phyloP scores from a whole-genome alignment of 2,329 filamentous ascomycete genomes.

The Neoascochyta sp. region DNA sequence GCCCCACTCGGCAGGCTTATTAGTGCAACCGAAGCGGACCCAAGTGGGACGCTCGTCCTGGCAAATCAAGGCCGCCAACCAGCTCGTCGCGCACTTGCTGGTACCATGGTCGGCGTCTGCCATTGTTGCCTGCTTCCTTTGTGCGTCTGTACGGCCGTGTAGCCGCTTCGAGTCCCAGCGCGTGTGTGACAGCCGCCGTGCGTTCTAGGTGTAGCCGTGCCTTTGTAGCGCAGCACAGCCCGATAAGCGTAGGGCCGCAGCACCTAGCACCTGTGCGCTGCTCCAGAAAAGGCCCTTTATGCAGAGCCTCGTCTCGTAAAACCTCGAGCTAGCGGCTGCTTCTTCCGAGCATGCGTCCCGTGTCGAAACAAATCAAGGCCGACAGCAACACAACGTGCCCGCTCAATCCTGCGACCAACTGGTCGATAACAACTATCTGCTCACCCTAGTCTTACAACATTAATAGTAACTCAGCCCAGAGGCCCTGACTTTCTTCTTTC shows the following conservation, averaged over 20 bases:
- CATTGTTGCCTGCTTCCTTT: not conserved
- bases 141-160: constrained; percentile 5
- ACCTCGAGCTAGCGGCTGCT: too few relatives aligned
- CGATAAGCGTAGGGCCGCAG: too few relatives aligned
- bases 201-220: constrained; percentile 5
- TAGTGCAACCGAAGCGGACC: not conserved
- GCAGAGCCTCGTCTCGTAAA: too few relatives aligned
- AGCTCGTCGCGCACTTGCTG: not conserved
- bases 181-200: constrained; percentile 11
- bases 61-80: not conserved
- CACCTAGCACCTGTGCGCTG: too few relatives aligned
- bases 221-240: constrained; percentile 2
- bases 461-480: constrained; percentile 31
- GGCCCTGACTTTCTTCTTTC: constrained; percentile 22
- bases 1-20: not conserved
- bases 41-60: too few relatives aligned
- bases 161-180: constrained; percentile 7
- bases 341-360: too few relatives aligned
- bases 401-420: not conserved
- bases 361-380: too few relatives aligned
- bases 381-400: too few relatives aligned
- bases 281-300: too few relatives aligned
- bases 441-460: too few relatives aligned
- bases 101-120: not conserved
- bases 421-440: too few relatives aligned